Conservation (phyloP, 148 eudicot species). For the Rhododendron molle region DNA sequence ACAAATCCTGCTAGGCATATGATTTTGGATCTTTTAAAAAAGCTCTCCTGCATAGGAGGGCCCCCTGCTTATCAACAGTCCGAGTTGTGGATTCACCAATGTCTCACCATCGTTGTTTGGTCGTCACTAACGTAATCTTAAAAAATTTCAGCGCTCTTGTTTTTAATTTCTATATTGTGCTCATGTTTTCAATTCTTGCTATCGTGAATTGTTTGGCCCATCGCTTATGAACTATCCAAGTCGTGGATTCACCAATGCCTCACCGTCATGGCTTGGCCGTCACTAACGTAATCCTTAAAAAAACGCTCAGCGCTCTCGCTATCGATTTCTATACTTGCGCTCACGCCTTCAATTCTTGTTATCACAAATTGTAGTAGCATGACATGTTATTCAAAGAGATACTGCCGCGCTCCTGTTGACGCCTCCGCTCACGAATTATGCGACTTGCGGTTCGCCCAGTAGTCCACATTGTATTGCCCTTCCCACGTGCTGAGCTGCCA, state of each 20-base stretch:
- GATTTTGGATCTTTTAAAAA: neutral
- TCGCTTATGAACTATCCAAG: neutral
- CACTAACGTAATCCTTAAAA: neutral
- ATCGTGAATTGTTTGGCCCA: neutral
- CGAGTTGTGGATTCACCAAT: neutral
- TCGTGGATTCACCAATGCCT: neutral
- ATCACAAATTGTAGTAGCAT: no score
- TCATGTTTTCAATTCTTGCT: neutral
- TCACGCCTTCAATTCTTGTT: neutral
- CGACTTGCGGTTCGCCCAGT: neutral
- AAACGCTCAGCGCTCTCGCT: neutral
- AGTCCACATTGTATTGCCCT: slow-evolving; percentile 10
- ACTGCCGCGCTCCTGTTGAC: no score
- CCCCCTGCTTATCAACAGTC: neutral
- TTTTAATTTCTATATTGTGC: neutral
- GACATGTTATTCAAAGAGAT: no score
- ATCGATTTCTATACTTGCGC: neutral
- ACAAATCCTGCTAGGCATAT: neutral
- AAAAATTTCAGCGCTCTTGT: no score
- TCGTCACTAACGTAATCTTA: neutral
- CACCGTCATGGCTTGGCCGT: neutral
- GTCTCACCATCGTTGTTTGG: neutral
- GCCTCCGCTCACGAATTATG: no score
- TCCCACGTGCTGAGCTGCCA: slow-evolving; percentile 42
- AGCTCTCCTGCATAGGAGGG: neutral